Evolutionary conservation across 768 basidiomycete species (phyloP), one percentile per base, ranked within the genome.

Genomic region (Boletus rufocinnamomeus): DNA sequence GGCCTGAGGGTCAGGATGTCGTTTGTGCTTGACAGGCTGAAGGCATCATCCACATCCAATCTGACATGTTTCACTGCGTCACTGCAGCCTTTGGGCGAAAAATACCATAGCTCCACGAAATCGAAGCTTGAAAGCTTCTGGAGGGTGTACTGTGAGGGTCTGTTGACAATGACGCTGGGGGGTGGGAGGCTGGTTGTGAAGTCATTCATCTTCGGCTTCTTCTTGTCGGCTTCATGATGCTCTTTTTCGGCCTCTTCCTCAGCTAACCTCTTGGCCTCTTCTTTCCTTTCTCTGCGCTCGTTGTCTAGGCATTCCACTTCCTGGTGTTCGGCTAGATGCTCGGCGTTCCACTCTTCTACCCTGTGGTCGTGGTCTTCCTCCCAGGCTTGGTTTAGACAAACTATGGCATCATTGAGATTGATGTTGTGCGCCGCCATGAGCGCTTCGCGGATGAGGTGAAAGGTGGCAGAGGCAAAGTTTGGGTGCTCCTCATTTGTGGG

Each of bases 31-130:
- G n/a, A 10, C 9, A 41, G 19, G 4, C 41, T 4, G 4, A 41
- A 41, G 0, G 11, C n/a, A 3, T 41, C 19, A 6, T 41, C n/a
- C 0, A n/a, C 10, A 1, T 3, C 8, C 0, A 4, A 16, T 6
- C 6, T 35, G 5, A 6, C 4, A 8, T n/a, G 10, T 4, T 6
- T n/a, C 0, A 11, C 41, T 0, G n/a, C n/a, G 3, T 41, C n/a
- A 1, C 11, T 41, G 10, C n/a, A 41, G 0, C 41, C 41, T 7
- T 21, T 9, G 6, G 14, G 14, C 0, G 14, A 35, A 2, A 41
- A 41, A 8, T 41, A 41, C 19, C 40, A 41, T 0, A 41, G 1
- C 2, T 41, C 19, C 3, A 41, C 4, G 16, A 41, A 41, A 1
- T 41, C 0, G 4, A 41, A 41, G 9, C n/a, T 10, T 3, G 9